Conservation (phyloP, 345 rosid genomes). For the Gossypium mustelinum region DNA sequence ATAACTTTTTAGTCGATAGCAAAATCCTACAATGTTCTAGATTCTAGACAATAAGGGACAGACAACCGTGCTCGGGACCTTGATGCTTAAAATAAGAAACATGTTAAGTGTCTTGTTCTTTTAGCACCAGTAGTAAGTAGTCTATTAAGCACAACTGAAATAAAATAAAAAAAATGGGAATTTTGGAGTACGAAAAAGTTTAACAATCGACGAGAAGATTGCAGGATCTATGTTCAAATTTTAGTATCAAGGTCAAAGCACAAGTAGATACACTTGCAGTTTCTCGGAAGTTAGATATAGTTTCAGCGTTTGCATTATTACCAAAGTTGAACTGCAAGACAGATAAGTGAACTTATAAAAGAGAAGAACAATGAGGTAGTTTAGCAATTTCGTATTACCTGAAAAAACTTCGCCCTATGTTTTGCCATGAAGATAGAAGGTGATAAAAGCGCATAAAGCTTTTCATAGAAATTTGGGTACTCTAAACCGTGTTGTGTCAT, state of each 20-base stretch:
- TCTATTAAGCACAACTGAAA: not conserved
- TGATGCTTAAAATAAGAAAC: not conserved
- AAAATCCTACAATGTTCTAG: not conserved
- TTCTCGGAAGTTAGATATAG: not conserved
- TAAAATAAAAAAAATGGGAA: not conserved
- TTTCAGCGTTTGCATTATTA: not conserved
- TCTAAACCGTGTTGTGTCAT: slow-evolving; percentile 87
- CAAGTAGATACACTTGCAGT: not conserved
- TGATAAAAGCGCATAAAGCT: slow-evolving; percentile 65
- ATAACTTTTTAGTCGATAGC: not conserved
- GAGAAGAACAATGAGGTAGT: not conserved
- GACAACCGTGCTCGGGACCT: not conserved
- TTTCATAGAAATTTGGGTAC: slow-evolving; percentile 85
- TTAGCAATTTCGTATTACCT: slow-evolving; percentile 43
- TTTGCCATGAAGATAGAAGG: slow-evolving; percentile 90
- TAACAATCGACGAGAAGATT: not conserved
- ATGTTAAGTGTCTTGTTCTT: not conserved
- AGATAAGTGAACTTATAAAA: not conserved
- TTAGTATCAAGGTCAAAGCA: not conserved
- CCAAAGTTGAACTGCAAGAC: not conserved
- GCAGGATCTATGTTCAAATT: not conserved
- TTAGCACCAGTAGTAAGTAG: not conserved
- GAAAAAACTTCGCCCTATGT: slow-evolving; percentile 81
- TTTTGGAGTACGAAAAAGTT: not conserved
- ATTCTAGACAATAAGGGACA: not conserved